Conservation (phyloP, 225 moss, liverwort and hornwort species). For the Physcomitrium patens region DNA sequence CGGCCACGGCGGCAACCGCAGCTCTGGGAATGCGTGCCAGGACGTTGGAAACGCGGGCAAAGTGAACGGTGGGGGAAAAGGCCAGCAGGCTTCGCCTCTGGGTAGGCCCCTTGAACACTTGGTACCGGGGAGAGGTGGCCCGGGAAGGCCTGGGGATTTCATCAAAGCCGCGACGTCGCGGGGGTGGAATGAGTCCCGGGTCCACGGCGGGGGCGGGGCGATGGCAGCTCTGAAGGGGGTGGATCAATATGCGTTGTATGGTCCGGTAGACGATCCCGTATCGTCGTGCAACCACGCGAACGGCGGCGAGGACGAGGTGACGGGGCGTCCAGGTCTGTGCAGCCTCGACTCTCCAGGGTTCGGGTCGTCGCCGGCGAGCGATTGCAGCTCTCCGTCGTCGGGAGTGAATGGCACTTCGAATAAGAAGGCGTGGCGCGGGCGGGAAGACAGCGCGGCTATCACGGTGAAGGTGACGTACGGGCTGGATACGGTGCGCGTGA, state of each 20-base stretch:
- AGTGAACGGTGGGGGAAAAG: slow-evolving; percentile 8
- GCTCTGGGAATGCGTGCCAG: background rate
- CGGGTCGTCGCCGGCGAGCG: slow-evolving; percentile 77
- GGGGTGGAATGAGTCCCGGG: slow-evolving; percentile 51
- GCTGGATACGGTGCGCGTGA: slow-evolving; percentile 85
- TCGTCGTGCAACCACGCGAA: slow-evolving; percentile 53
- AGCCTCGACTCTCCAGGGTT: slow-evolving; percentile 64
- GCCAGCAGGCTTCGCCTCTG: slow-evolving; percentile 25
- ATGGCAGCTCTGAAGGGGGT: slow-evolving; percentile 63
- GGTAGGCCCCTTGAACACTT: slow-evolving; percentile 38
- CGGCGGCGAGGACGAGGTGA: slow-evolving; percentile 54
- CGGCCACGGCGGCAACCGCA: background rate
- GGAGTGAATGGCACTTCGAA: slow-evolving; percentile 58
- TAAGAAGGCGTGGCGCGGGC: slow-evolving; percentile 45
- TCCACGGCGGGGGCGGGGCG: slow-evolving; percentile 60
- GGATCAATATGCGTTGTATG: slow-evolving; percentile 16
- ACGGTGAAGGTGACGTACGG: slow-evolving; percentile 81
- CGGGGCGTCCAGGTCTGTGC: slow-evolving; percentile 49
- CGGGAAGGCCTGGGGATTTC: slow-evolving; percentile 39
- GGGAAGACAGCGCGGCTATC: slow-evolving; percentile 38
- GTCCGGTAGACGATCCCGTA: slow-evolving; percentile 40
- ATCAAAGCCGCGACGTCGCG: slow-evolving; percentile 33
- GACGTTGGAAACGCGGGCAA: background rate
- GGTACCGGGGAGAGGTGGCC: slow-evolving; percentile 26
- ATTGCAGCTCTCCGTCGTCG: slow-evolving; percentile 91